Evolutionary conservation across 2,329 filamentous ascomycete species (phyloP).

Genomic region (Ascochyta fabae): DNA sequence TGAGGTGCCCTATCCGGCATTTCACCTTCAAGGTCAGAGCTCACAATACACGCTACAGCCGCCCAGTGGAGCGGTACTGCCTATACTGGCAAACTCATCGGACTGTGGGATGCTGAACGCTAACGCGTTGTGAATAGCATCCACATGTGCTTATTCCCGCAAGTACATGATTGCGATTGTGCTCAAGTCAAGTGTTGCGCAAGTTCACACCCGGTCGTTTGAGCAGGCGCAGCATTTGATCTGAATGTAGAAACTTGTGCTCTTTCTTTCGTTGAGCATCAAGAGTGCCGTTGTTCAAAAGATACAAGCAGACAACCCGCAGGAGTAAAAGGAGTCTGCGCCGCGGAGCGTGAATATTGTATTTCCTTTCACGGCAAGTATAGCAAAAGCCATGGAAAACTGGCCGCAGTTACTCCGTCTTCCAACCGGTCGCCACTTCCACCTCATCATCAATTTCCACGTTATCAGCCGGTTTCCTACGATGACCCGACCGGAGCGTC

Average conservation of each 20-base stretch:
- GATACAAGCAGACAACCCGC: background rate
- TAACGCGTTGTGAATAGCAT: conserved; percentile 20
- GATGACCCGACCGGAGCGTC: background rate
- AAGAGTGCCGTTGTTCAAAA: background rate
- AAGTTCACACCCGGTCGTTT: background rate
- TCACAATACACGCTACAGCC: conserved; percentile 4
- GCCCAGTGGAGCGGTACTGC: conserved; percentile 13
- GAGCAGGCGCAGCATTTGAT: background rate
- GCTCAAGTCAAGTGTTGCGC: background rate
- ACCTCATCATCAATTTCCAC: background rate
- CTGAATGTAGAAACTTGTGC: no score
- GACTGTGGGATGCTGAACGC: conserved; percentile 16
- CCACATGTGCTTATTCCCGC: conserved; percentile 13
- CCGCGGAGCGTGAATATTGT: conserved; percentile 7
- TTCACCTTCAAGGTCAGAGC: background rate
- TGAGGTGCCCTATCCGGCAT: background rate
- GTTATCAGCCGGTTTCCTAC: background rate
- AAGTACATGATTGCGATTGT: background rate
- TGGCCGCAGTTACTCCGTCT: conserved; percentile 19
- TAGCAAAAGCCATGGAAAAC: conserved; percentile 18
- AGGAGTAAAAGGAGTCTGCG: background rate
- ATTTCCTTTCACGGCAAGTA: conserved; percentile 18
- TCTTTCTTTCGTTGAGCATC: background rate
- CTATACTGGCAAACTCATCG: conserved; percentile 15
- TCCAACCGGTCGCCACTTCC: conserved; percentile 10